phyloP scores from a whole-genome alignment of 108 stramenopile species.

The Nannochloropsis oceanica region DNA sequence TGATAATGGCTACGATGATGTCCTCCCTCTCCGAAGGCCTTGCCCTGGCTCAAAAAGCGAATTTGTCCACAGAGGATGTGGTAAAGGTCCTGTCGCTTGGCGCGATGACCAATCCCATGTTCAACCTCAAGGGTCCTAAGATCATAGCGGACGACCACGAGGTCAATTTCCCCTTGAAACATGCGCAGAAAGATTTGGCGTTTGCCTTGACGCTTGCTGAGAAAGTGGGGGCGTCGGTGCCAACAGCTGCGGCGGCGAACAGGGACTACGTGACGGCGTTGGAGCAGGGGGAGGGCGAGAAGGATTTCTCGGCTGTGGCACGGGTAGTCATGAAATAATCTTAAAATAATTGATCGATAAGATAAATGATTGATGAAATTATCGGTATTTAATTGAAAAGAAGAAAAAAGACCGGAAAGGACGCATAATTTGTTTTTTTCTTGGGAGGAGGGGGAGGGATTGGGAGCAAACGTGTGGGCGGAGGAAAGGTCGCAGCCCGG shows the following conservation, averaged over 20 bases:
- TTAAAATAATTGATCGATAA: no score
- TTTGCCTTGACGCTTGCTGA: conserved; percentile 24
- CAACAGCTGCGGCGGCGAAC: conserved; percentile 21
- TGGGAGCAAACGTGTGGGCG: no score
- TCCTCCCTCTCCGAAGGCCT: conserved; percentile 52
- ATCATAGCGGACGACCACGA: conserved; percentile 64
- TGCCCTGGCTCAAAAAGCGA: conserved; percentile 56
- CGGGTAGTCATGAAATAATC: not conserved
- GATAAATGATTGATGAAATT: no score
- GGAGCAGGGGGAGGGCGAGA: not conserved
- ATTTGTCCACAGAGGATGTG: conserved; percentile 56
- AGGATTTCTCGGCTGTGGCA: conserved; percentile 28
- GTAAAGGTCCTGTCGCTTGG: conserved; percentile 75
- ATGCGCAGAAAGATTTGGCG: conserved; percentile 67
- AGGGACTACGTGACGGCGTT: conserved; percentile 1
- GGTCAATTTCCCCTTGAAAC: conserved; percentile 83
- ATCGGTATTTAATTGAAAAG: no score
- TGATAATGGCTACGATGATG: conserved; percentile 87
- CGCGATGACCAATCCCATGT: conserved; percentile 68
- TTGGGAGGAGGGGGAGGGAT: no score
- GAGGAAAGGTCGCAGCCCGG: no score
- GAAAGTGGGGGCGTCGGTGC: conserved; percentile 2
- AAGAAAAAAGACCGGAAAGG: no score
- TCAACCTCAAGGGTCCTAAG: conserved; percentile 69
- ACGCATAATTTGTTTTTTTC: no score